Evolutionary conservation across 2,329 filamentous ascomycete genomes (phyloP).

Genomic region (Cryphonectria nitschkei): DNA sequence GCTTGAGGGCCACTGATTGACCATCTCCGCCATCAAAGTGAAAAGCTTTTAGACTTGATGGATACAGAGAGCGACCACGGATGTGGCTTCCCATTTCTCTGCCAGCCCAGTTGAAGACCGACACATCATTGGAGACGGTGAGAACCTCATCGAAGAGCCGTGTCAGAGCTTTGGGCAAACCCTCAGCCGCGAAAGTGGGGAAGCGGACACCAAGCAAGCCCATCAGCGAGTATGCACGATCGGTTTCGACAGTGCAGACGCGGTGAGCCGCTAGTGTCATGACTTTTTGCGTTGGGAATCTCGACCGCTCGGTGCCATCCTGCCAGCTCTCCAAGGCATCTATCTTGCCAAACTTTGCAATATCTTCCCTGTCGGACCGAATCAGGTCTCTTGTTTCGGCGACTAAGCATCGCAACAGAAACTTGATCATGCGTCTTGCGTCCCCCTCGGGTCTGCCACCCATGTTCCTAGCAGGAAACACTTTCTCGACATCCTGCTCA

Average conservation of each 20-base stretch:
- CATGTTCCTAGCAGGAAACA: neutral
- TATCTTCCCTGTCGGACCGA: neutral
- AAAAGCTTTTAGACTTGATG: neutral
- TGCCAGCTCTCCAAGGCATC: neutral
- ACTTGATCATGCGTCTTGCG: neutral
- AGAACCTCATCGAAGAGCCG: constrained; percentile 2
- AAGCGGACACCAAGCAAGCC: neutral
- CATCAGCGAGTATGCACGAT: neutral
- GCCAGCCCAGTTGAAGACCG: constrained; percentile 1
- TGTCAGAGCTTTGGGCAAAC: neutral
- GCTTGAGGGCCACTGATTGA: neutral
- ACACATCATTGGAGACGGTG: neutral
- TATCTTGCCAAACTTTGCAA: neutral
- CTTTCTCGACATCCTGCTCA: neutral
- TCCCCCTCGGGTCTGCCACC: neutral
- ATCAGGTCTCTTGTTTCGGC: neutral
- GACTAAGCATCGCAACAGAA: neutral
- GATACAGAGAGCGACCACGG: neutral
- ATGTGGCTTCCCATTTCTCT: neutral
- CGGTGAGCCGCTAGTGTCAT: neutral
- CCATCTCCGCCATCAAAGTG: neutral
- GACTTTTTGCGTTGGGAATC: neutral
- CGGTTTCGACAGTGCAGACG: neutral
- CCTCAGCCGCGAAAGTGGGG: neutral
- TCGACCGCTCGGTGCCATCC: neutral